Evolutionary conservation across 768 basidiomycete species (phyloP), one percentile per base, ranked within the genome.

Genomic region (Suillus spraguei): DNA sequence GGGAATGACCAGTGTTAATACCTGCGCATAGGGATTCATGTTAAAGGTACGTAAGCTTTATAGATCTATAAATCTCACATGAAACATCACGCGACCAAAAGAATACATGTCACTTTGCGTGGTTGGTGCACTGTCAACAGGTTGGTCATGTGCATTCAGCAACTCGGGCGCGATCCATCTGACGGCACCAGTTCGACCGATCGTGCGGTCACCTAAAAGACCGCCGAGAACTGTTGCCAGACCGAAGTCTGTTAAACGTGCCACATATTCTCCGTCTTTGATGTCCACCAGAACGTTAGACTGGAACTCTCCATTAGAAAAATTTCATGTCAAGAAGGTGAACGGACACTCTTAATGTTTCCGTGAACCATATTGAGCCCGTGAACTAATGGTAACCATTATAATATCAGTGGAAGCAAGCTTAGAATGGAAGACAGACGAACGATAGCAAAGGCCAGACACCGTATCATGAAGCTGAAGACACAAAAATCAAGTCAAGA

Each of bases 201-300:
- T 14, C 3, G 5, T 17, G 33, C 13, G 33, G n/a, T 54, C n/a
- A 5, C 22, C 1, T 24, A 14, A 47, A 24, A 5, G 7, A 0
- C 2, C 47, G 14, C 47, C 3, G 6, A 47, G 6, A 7, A 47
- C 6, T 24, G 22, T 24, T 1, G 47, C 22, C 47, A 47, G 3
- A 0, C 82, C 82, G 53, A 84, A 83, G 60, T 82, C 82, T 38
- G 77, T 74, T 7, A 83, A 64, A 7, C 75, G 72, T 0, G 77
- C 81, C n/a, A 71, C 74, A 16, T 75, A 64, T n/a, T 66, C 44
- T 16, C 32, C 53, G 1, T 17, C 28, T 3, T 32, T 8, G 8
- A 52, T 5, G 4, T 66, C 64, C 0, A 70, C 16, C 13, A 70
- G 59, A 1, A 70, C 55, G 1, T 72, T 67, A 2, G 63, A 68